Base-by-base conservation (phyloP, 2,329 filamentous ascomycete species). In the Ambrosiella beaveri region DNA sequence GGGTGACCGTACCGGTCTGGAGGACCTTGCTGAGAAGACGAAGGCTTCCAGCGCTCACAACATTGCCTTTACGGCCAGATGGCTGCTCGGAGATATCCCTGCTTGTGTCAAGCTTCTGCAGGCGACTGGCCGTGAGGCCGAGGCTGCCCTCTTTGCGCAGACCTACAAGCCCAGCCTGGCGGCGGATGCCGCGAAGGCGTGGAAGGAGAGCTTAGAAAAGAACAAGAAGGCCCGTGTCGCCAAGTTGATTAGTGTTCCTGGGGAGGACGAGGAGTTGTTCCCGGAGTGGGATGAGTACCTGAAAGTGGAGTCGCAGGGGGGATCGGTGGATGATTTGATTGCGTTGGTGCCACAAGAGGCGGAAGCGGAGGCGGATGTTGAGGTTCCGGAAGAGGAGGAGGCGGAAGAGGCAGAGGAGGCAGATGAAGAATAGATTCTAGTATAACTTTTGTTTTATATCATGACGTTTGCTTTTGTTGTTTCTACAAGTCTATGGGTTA, bases 241-340 rank as follows among this genome's bases (percentile, higher is more conserved):
- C 9, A 85, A 91, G 71, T 76, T 89, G 55, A 79, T 98, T 57
- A 91, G 86, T 61, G 78, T 88, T 0, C 93, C 93, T 0, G 86
- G 81, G 0, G 84, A 86, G 64, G 87, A 89, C 61, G 85, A 85
- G 45, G 90, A 95, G 2, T 77, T 98, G 64, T 98, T 98, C 73
- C 91, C 91, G 0, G 88, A 96, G 66, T 98, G 93, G 93, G 86
- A 95, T 3, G 85, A 93, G 70, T 96, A 88, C 75, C 68, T 97
- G 64, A 77, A 79, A 66, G 68, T 95, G 62, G 93, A 97, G 73
- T 79, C 77, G 60, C 83, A 89, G 64, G 85, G 86, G 64, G 61
- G 65, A 64, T 60, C 63, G 64, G 56, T 39, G 64, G 51, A 64
- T 62, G 47, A 60, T 65, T 27, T 65, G 65, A 13, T 63, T 49